A percentile compares a stretch with the other conserved stretches of the same genome.
These are phyloP conservation scores for carrot (Daucus carota) DNA, from an alignment of 129 eudicot species.

Conservation along the genomic window DNA sequence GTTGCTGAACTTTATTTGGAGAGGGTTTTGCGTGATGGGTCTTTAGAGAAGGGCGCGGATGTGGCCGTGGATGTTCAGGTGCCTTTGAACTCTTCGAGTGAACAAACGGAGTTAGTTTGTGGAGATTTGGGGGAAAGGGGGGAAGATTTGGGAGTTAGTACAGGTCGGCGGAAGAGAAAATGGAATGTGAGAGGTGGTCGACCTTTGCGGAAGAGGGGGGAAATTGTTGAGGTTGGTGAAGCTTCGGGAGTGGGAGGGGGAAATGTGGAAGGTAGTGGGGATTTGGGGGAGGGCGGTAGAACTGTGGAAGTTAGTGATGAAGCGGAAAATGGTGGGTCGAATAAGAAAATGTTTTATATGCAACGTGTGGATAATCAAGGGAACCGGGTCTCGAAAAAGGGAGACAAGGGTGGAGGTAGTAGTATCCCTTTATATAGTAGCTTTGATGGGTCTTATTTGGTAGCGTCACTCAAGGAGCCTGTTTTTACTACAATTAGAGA, in stretches of 20 bases:
- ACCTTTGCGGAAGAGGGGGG: not conserved
- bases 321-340: not conserved
- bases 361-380: conserved; percentile 3
- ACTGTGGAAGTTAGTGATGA: not conserved
- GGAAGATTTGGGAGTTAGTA: not conserved
- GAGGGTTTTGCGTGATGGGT: not conserved
- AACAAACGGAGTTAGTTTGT: not conserved
- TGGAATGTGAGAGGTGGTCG: not conserved
- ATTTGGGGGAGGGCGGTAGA: not conserved
- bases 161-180: not conserved
- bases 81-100: not conserved
- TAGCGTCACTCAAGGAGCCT: not conserved
- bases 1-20: not conserved
- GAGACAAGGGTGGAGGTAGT: not conserved
- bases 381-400: not conserved
- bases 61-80: not conserved
- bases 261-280: not conserved
- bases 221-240: not conserved
- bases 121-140: not conserved
- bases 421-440: not conserved
- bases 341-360: not conserved
- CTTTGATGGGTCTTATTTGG: not conserved
- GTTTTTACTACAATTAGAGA: not conserved
- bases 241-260: not conserved
- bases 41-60: not conserved